Base-by-base conservation (phyloP, 192 early-diverging fungal species). In the Umbelopsis ramanniana region DNA sequence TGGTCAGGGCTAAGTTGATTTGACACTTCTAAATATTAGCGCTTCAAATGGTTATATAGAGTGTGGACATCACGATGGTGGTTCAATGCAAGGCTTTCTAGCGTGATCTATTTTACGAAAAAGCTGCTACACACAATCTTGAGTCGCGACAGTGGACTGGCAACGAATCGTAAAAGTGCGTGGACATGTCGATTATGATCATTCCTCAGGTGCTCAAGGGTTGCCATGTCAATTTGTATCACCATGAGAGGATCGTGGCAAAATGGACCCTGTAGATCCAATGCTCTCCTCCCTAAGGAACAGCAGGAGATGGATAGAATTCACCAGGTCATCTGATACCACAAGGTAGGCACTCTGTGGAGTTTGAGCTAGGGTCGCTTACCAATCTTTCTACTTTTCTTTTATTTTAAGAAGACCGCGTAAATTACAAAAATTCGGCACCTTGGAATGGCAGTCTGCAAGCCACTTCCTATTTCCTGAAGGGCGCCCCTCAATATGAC, bases 251-350 rank as follows among this genome's bases (percentile, higher is more conserved):
- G 29, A 17, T 63, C 57, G 57, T 63, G 57, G 57, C 57, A 63
- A 63, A 43, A 63, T 63, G 57, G 57, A 63, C 57, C 57, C 57
- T 63, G 57, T 63, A 11, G 57, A 63, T 63, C 57, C 57, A 63
- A 22, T 38, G 57, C 2, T 54, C 22, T 63, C 57, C 33, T 35
- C 33, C 57, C 57, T 35, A 37, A 63, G 26, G 33, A 29, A 29
- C 14, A 17, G n/a, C 33, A 63, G 57, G 57, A 63, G 57, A 63
- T n/a, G 53, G 8, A 11, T 17, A 22, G 12, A 63, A 35, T n/a
- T 3, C 0, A 19, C 5, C 9, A 50, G 48, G 33, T n/a, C 29
- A 63, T 29, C 57, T 63, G 8, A 63, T 63, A 37, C 11, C 29
- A 37, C 15, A 19, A 35, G 11, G 26, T 9, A 54, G n/a, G 12